Conservation (phyloP, 139 green algal genomes). For the Chlamydomonas sp. region DNA sequence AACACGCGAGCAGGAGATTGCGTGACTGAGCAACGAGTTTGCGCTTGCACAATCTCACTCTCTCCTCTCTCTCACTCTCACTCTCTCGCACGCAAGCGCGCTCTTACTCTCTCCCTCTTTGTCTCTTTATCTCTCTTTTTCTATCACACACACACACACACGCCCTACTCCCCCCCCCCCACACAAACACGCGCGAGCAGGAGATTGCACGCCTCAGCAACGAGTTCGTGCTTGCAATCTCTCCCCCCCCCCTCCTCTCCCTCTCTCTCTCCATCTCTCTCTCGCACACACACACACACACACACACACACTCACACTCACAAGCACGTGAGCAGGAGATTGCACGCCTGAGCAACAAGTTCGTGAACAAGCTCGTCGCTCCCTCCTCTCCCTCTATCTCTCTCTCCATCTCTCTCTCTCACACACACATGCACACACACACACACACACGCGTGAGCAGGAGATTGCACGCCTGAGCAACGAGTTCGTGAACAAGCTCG, state of each 20-base stretch:
- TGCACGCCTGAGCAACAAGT: conserved; percentile 24
- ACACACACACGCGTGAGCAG: neutral
- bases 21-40: conserved; percentile 24
- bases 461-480: neutral
- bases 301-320: neutral
- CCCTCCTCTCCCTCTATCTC: neutral
- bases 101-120: no score
- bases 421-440: neutral
- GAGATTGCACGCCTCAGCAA: conserved; percentile 12
- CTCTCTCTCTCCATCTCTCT: no score
- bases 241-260: no score
- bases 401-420: neutral
- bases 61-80: no score
- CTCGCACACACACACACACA: neutral
- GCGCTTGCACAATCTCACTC: no score
- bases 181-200: no score
- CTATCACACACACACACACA: no score
- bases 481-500: conserved; percentile 9
- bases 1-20: conserved; percentile 19
- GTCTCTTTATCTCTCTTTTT: no score
- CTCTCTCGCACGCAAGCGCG: no score
- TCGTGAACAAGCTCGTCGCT: conserved; percentile 17
- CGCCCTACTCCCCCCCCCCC: no score
- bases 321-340: conserved; percentile 20
- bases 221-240: neutral